phyloP scores from a whole-genome alignment of 495 filamentous ascomycete genomes.

The Aspergillus affinis region DNA sequence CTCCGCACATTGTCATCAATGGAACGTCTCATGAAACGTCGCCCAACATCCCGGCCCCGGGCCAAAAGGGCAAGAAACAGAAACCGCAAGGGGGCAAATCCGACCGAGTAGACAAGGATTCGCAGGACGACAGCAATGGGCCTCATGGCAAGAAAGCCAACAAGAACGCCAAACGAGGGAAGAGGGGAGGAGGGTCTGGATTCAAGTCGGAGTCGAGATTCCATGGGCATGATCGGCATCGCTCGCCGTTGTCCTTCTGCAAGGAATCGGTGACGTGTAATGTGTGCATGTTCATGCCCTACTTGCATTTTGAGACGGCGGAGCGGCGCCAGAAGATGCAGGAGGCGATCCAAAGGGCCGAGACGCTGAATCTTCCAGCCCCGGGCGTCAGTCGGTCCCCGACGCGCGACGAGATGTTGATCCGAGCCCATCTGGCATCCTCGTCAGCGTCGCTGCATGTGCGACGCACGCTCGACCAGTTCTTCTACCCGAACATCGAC shows the following conservation, averaged over 20 bases:
- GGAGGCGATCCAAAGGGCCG: constrained; percentile 53
- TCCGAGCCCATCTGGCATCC: constrained; percentile 57
- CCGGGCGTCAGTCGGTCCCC: constrained; percentile 26
- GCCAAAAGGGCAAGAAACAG: constrained; percentile 24
- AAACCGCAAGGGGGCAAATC: constrained; percentile 28
- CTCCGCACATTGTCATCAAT: constrained; percentile 24
- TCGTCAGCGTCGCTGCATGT: constrained; percentile 61
- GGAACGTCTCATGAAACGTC: constrained; percentile 11
- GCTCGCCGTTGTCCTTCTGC: constrained; percentile 25
- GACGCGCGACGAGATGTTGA: constrained; percentile 61
- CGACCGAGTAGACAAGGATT: constrained; percentile 30
- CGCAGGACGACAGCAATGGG: constrained; percentile 36
- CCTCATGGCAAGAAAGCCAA: constrained; percentile 39
- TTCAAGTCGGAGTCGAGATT: constrained; percentile 40
- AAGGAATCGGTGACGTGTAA: constrained; percentile 40
- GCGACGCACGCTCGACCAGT: constrained; percentile 69
- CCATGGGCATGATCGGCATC: constrained; percentile 31
- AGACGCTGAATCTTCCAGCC: constrained; percentile 25
- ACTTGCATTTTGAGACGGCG: constrained; percentile 65
- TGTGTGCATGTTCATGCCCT: constrained; percentile 68
- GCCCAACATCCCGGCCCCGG: constrained; percentile 3
- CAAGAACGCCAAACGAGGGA: constrained; percentile 37
- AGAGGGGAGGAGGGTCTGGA: constrained; percentile 34
- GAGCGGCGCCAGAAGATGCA: constrained; percentile 58
- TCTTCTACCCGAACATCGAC: constrained; percentile 70